Evolutionary conservation across 306 rosid species (phyloP).

Genomic region (Bauhinia variegata): DNA sequence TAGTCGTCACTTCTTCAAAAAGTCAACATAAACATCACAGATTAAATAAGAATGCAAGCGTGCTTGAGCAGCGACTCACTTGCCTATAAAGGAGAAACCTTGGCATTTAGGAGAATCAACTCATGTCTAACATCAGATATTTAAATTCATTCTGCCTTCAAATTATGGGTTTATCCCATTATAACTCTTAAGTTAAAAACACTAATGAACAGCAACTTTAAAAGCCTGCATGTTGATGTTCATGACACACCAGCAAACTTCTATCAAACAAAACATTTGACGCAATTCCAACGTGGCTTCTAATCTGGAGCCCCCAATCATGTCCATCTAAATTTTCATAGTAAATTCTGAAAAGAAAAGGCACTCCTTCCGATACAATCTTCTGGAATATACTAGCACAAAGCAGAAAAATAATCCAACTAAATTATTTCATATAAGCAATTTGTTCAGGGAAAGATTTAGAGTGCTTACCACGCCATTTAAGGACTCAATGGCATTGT

Average conservation of each 20-base stretch:
- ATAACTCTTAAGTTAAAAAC: not conserved
- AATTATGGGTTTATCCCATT: not conserved
- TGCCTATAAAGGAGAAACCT: not conserved
- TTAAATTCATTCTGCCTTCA: not conserved
- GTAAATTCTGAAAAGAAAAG: slow-evolving; percentile 14
- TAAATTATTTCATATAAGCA: not conserved
- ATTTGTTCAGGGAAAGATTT: slow-evolving; percentile 4
- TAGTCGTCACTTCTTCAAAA: not conserved
- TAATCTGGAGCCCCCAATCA: not conserved
- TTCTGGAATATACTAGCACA: slow-evolving; percentile 4
- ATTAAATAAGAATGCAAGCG: not conserved
- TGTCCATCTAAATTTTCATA: not conserved
- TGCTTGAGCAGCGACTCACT: not conserved
- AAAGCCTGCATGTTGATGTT: not conserved
- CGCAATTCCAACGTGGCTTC: not conserved
- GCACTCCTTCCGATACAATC: not conserved
- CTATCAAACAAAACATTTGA: not conserved
- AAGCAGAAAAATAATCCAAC: not conserved
- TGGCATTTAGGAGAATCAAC: not conserved
- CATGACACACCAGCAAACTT: not conserved
- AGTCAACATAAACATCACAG: slow-evolving; percentile 6
- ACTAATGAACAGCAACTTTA: not conserved
- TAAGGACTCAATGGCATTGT: slow-evolving; percentile 73
- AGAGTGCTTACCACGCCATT: slow-evolving; percentile 73
- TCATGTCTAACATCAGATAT: not conserved